Conservation (phyloP, 495 filamentous ascomycete genomes). For the Diplogelasinospora grovesii region DNA sequence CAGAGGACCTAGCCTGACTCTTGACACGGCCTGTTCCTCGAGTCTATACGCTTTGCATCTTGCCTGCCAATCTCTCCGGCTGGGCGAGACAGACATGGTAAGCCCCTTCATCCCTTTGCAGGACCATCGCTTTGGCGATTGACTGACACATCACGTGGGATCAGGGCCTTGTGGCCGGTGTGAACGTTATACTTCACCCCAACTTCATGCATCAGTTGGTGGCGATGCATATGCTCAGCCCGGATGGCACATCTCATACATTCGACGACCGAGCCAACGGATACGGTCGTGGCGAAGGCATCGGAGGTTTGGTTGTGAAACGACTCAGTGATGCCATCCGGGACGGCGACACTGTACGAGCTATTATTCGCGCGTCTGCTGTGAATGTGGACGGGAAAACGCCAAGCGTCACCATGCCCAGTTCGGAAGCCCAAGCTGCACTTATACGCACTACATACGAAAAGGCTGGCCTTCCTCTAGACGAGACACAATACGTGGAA, state of each 20-base stretch:
- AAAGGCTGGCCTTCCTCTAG: constrained; percentile 35
- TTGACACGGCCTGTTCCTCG: too few species aligned
- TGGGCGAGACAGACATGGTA: constrained; percentile 14
- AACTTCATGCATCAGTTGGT: too few species aligned
- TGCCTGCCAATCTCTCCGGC: too few species aligned
- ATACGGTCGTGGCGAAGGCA: constrained; percentile 54
- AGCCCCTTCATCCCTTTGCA: constrained; percentile 31
- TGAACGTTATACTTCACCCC: too few species aligned
- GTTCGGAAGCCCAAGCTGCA: constrained; percentile 39
- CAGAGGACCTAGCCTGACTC: too few species aligned
- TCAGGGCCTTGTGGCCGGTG: too few species aligned
- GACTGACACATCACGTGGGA: too few species aligned
- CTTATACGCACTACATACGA: constrained; percentile 43
- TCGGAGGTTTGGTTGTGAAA: constrained; percentile 49
- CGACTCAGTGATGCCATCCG: constrained; percentile 38
- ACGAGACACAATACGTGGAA: constrained; percentile 40
- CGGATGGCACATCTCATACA: constrained; percentile 40
- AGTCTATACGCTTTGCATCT: too few species aligned
- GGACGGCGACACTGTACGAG: constrained; percentile 48
- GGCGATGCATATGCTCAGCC: constrained; percentile 23
- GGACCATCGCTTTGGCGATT: too few species aligned
- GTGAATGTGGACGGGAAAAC: constrained; percentile 49
- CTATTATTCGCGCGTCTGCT: constrained; percentile 47
- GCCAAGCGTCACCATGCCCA: constrained; percentile 46
- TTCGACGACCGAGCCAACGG: constrained; percentile 56